Conservation (phyloP, 2,329 filamentous ascomycete genomes). For the Epichloe sp. region DNA sequence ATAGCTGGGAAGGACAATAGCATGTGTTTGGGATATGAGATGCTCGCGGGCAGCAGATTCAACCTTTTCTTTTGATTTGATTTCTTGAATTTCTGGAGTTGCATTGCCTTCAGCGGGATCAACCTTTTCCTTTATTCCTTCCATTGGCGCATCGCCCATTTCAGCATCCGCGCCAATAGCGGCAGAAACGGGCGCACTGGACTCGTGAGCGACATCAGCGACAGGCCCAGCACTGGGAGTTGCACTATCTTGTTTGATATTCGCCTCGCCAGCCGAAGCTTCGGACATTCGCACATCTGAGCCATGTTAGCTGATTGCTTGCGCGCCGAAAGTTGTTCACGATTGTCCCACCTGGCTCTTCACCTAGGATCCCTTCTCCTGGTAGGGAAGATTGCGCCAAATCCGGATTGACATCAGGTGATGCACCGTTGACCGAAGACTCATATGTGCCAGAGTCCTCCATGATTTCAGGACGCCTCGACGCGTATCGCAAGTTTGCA, state of each 20-base stretch:
- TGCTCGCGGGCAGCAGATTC: constrained; percentile 85
- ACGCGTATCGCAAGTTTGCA: not conserved
- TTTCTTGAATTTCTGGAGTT: constrained; percentile 39
- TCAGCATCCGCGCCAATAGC: constrained; percentile 61
- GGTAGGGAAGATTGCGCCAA: constrained; percentile 42
- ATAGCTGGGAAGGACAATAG: constrained; percentile 94
- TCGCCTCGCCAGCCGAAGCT: constrained; percentile 29
- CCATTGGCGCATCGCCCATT: constrained; percentile 55
- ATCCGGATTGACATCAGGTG: constrained; percentile 42
- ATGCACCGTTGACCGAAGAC: constrained; percentile 42
- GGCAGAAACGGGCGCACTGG: constrained; percentile 43
- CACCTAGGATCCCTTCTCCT: constrained; percentile 26
- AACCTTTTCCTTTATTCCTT: constrained; percentile 32
- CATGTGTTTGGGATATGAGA: constrained; percentile 83
- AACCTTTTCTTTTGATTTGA: constrained; percentile 64
- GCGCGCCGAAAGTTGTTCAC: no score
- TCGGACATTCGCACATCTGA: constrained; percentile 54
- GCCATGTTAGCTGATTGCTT: constrained; percentile 2
- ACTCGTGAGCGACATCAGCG: constrained; percentile 51
- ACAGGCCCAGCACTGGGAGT: constrained; percentile 46
- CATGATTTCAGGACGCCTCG: constrained; percentile 28
- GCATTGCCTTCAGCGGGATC: constrained; percentile 32
- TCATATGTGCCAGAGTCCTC: constrained; percentile 45
- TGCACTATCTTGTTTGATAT: constrained; percentile 48
- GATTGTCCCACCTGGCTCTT: constrained; percentile 31